A percentile compares a stretch with the other conserved stretches of the same genome.
Conservation (phyloP, 805 yeast species). For the Yarrowia sp. region DNA sequence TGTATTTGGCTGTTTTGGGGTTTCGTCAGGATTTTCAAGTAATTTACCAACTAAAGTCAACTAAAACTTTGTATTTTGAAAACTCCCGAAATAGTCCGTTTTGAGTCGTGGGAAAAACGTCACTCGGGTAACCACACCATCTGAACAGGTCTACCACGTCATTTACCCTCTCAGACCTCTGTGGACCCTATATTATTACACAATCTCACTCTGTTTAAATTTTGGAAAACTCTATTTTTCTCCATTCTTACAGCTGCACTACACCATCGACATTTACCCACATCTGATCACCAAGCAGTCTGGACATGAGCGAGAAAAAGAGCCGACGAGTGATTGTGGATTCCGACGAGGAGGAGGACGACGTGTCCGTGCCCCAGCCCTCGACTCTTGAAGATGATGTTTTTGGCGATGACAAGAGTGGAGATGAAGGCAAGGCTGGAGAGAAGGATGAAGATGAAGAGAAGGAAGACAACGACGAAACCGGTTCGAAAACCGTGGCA, state of each 20-base stretch:
- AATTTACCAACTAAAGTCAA: too few species aligned
- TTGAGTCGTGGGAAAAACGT: too few species aligned
- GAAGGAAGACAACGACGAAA: slow-evolving; percentile 13
- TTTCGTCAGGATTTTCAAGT: too few species aligned
- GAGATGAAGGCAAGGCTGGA: background rate
- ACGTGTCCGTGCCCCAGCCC: background rate
- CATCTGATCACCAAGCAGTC: background rate
- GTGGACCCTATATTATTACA: too few species aligned
- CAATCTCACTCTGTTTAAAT: background rate
- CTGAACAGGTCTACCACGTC: too few species aligned
- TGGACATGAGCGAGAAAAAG: slow-evolving; percentile 22
- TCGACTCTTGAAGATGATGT: background rate
- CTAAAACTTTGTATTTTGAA: too few species aligned
- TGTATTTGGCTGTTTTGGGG: too few species aligned
- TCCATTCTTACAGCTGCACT: background rate
- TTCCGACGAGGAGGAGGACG: slow-evolving; percentile 27
- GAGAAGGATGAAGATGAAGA: background rate
- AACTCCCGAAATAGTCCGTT: too few species aligned
- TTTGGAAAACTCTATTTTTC: background rate
- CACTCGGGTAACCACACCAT: too few species aligned
- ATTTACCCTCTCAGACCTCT: too few species aligned
- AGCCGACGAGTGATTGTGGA: slow-evolving; percentile 26
- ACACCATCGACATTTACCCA: background rate
- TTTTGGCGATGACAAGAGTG: background rate
- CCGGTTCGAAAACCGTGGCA: background rate